A percentile compares a stretch with the other conserved stretches of the same genome.
Evolutionary conservation across 1,284 basidiomycete species (phyloP).

Genomic region (Melampsora abietis-canadensis): DNA sequence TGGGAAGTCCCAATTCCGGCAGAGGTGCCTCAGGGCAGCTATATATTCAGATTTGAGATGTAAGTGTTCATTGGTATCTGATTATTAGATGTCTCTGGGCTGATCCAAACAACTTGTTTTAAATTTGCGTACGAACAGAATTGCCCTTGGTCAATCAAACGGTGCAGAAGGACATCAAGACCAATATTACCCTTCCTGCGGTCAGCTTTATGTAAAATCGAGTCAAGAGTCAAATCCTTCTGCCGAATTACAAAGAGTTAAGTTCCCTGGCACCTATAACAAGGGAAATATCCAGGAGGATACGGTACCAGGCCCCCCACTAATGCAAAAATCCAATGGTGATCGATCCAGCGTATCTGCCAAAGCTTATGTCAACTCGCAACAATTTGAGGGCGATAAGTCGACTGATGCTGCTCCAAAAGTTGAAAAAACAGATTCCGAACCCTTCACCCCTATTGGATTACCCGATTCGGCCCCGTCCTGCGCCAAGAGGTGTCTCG

Average conservation of each 20-base stretch:
- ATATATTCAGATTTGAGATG: conserved; percentile 39
- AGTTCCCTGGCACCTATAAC: conserved; percentile 17
- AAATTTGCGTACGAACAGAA: conserved; percentile 6
- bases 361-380: background rate
- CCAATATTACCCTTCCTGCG: conserved; percentile 40
- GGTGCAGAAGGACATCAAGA: conserved; percentile 32
- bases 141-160: conserved; percentile 24
- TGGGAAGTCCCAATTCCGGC: conserved; percentile 26
- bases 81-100: background rate
- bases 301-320: conserved; percentile 11
- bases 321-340: background rate
- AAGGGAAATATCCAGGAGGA: conserved; percentile 11
- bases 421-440: background rate
- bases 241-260: background rate
- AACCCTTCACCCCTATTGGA: background rate
- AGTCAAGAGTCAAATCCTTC: background rate
- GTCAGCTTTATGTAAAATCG: conserved; percentile 33
- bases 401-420: background rate
- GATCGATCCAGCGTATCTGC: background rate
- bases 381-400: background rate
- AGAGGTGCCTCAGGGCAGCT: conserved; percentile 24
- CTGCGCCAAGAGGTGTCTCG: background rate
- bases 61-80: background rate
- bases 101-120: background rate
- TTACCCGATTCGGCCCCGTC: background rate